Conservation (phyloP, 2,329 filamentous ascomycete genomes). For the Dothistroma pini region DNA sequence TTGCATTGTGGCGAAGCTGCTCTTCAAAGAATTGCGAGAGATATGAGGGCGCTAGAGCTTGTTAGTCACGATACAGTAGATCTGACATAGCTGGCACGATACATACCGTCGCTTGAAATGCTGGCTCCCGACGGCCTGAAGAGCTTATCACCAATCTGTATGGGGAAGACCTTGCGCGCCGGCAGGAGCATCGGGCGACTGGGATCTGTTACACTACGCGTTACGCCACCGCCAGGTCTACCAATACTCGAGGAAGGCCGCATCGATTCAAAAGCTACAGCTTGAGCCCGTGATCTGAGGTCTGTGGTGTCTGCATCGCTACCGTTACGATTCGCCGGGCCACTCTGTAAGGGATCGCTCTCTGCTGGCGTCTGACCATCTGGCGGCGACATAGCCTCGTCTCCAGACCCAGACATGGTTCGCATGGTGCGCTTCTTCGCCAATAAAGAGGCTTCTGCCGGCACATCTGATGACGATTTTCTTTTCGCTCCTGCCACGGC, state of each 20-base stretch:
- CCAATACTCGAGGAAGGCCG: constrained; percentile 10
- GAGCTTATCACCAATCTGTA: constrained; percentile 66
- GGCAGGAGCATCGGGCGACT: constrained; percentile 52
- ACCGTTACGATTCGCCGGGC: constrained; percentile 6
- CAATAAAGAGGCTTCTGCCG: not conserved
- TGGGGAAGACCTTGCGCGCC: constrained; percentile 67
- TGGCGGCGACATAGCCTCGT: constrained; percentile 14
- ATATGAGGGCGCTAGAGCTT: constrained; percentile 78
- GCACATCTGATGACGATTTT: constrained; percentile 20
- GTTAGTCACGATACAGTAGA: constrained; percentile 40
- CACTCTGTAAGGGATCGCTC: constrained; percentile 11
- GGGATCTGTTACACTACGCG: constrained; percentile 19
- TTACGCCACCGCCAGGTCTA: constrained; percentile 3
- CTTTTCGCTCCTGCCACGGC: constrained; percentile 21
- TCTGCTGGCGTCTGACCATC: constrained; percentile 8
- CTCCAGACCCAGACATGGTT: constrained; percentile 18
- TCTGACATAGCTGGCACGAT: constrained; percentile 28
- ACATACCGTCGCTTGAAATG: constrained; percentile 65
- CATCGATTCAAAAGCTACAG: constrained; percentile 1
- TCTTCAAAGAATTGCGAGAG: constrained; percentile 92
- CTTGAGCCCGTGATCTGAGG: constrained; percentile 4
- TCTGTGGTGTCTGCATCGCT: constrained; percentile 9
- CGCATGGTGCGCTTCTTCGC: constrained; percentile 18
- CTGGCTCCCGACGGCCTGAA: constrained; percentile 67
- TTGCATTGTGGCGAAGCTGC: constrained; percentile 66